Evolutionary conservation across 2,329 filamentous ascomycete species (phyloP), one percentile per base, ranked within the genome.

Genomic region (Penicillium sclerotiorum): DNA sequence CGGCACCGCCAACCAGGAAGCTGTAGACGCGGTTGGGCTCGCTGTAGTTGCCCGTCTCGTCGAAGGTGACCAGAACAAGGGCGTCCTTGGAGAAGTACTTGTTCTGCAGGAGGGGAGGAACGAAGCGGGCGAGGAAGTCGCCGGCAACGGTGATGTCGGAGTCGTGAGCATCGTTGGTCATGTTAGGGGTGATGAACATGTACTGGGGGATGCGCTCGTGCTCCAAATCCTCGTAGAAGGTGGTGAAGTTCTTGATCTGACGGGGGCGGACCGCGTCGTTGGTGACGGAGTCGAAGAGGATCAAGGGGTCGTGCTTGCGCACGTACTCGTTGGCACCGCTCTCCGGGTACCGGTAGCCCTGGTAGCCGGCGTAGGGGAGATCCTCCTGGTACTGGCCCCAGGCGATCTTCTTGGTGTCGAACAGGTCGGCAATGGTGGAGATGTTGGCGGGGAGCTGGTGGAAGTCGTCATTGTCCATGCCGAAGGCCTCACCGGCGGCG

Each of bases 341-440:
- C 58, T 82, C 90, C 48, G 82, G 77, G 67, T 77, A 89, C 1
- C 73, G 75, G 18, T 70, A 69, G 36, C 88, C 88, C 68, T 89
- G 79, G 68, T 83, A 93, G 9, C 89, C 89, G 4, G 83, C 79
- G 70, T 85, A 90, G 6, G 89, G 89, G 80, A 88, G 79, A 62
- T 90, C 84, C 66, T 94, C 88, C 66, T 92, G 83, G 72, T 93
- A 94, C 56, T 85, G 75, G 47, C 76, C 86, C 86, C 86, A 90
- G 2, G 80, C 77, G 64, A 90, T 86, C 42, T 76, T 75, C 60
- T 80, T 81, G 56, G 80, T 78, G 58, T 88, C 85, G 17, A 89
- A 80, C 33, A 89, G 74, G 68, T 90, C 86, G 22, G 84, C 76
- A 22, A 89, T 70, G n/a, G 84, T 85, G 13, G 84, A 85, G 41